A percentile compares a stretch with the other conserved stretches of the same genome.
Evolutionary conservation across 345 rosid genomes (phyloP).

Genomic region (Citrus medica): DNA sequence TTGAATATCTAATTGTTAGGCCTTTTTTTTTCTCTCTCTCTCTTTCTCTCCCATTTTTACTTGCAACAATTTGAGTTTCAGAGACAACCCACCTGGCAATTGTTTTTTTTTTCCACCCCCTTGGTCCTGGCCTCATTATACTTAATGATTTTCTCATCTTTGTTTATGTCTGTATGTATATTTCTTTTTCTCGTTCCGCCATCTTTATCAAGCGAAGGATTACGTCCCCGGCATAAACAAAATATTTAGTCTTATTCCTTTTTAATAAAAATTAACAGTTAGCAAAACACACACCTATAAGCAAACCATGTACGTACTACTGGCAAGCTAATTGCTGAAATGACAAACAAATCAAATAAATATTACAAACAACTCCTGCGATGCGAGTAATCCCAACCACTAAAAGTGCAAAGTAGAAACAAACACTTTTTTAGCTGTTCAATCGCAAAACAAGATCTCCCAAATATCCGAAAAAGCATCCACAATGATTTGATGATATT

Average conservation of each 20-base stretch:
- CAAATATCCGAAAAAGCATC: constrained; percentile 56
- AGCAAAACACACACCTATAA: not conserved
- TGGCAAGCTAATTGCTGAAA: not conserved
- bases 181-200: too few species aligned
- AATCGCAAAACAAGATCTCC: constrained; percentile 41
- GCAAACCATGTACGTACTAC: not conserved
- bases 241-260: not conserved
- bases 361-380: too few species aligned
- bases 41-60: not conserved
- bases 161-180: too few species aligned
- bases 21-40: not conserved
- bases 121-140: not conserved
- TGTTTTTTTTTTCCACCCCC: not conserved
- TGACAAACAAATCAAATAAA: not conserved
- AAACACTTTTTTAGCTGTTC: not conserved
- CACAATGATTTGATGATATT: constrained; percentile 44
- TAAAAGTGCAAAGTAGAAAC: not conserved
- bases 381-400: too few species aligned
- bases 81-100: not conserved
- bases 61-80: not conserved
- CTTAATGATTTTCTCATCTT: too few species aligned
- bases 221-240: not conserved
- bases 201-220: not conserved
- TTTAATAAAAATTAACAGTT: not conserved
- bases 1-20: not conserved